Evolutionary conservation across 768 basidiomycete species (phyloP).

Genomic region (Phaffia tasmanica): DNA sequence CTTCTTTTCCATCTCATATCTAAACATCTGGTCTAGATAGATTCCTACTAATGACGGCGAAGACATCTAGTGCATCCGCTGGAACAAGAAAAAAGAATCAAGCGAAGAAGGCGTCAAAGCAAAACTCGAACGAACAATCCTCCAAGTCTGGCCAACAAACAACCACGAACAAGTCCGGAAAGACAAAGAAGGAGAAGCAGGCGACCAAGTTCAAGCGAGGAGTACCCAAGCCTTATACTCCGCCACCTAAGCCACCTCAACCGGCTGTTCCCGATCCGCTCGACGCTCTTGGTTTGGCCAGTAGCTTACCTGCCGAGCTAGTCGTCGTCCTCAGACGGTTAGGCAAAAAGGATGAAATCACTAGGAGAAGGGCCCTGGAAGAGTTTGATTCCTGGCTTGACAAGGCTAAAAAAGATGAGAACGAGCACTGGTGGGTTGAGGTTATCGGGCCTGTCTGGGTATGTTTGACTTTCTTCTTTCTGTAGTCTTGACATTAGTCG

Average conservation of each 20-base stretch:
- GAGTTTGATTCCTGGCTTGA: constrained; percentile 64
- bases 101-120: constrained; percentile 50
- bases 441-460: constrained; percentile 68
- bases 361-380: constrained; percentile 72
- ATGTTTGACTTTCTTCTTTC: constrained; percentile 36
- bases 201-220: constrained; percentile 48
- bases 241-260: constrained; percentile 53
- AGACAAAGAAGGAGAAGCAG: constrained; percentile 36
- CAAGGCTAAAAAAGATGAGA: constrained; percentile 41
- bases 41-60: constrained; percentile 10
- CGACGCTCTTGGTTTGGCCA: constrained; percentile 67
- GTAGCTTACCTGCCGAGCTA: constrained; percentile 64
- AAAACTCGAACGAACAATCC: constrained; percentile 29
- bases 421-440: constrained; percentile 43
- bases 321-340: constrained; percentile 68
- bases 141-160: constrained; percentile 26
- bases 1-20: too few species aligned
- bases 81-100: constrained; percentile 90
- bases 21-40: too few species aligned
- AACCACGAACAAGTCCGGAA: constrained; percentile 36
- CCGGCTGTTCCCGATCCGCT: constrained; percentile 60
- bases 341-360: constrained; percentile 80
- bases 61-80: constrained; percentile 68
- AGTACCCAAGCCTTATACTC: constrained; percentile 56
- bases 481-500: background rate